A percentile compares a stretch with the other conserved stretches of the same genome.
Evolutionary conservation across 1,284 basidiomycete species (phyloP).

Genomic region (Ganoderma leucocontextum): DNA sequence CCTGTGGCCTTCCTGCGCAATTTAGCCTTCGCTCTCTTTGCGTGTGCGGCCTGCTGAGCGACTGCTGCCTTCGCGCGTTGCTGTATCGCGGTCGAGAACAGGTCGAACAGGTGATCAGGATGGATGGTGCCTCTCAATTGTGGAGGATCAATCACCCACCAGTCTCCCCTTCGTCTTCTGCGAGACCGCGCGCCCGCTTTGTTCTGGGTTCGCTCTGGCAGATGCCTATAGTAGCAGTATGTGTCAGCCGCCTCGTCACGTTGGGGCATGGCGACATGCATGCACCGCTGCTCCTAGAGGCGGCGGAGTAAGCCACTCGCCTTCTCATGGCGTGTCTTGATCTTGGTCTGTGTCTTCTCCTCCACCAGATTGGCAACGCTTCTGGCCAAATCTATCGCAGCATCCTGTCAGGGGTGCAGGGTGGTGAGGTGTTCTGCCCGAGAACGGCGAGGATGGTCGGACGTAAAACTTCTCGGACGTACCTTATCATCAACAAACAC

Average conservation of each 20-base stretch:
- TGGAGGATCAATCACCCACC: constrained; percentile 29
- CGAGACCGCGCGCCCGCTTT: constrained; percentile 11
- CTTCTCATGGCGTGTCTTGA: constrained; percentile 34
- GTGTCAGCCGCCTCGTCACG: not conserved
- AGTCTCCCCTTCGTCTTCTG: constrained; percentile 34
- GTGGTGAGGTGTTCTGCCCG: constrained; percentile 9
- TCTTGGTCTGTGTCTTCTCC: constrained; percentile 34
- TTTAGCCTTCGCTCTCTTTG: constrained; percentile 43
- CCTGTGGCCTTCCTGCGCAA: constrained; percentile 32
- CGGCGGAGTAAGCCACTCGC: constrained; percentile 29
- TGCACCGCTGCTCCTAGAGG: constrained; percentile 19
- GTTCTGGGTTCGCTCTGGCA: constrained; percentile 15
- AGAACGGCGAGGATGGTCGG: constrained; percentile 8
- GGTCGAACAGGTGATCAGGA: constrained; percentile 13
- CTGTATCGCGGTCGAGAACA: constrained; percentile 22
- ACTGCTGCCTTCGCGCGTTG: constrained; percentile 40
- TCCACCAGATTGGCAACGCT: constrained; percentile 37
- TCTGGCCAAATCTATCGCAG: constrained; percentile 38
- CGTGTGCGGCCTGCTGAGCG: constrained; percentile 36
- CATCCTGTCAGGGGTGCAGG: constrained; percentile 33
- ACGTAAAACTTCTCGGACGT: not conserved
- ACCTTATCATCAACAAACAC: constrained; percentile 37
- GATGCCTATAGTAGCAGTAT: constrained; percentile 22
- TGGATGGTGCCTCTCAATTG: not conserved
- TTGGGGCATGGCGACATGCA: constrained; percentile 1